Evolutionary conservation across 805 yeast genomes (phyloP).

Genomic region (Kodamaea hsintzibuensis): DNA sequence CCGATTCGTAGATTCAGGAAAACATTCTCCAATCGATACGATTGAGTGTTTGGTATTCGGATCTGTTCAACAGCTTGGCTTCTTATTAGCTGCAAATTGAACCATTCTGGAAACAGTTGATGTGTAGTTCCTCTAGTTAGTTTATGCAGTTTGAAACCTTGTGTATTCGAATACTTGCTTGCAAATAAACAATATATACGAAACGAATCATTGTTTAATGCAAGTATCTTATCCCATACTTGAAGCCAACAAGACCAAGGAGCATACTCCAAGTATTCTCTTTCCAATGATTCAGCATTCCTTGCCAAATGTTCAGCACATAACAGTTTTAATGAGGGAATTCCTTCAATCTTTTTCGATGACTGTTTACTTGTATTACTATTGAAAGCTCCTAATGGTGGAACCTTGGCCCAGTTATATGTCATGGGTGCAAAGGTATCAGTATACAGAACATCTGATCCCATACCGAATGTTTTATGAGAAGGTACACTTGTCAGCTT

Average conservation of each 20-base stretch:
- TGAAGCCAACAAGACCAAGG: constrained; percentile 30
- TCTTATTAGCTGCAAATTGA: constrained; percentile 8
- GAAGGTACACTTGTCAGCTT: constrained; percentile 1
- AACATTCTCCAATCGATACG: constrained; percentile 38
- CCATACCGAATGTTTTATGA: constrained; percentile 3
- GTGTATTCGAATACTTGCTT: constrained; percentile 15
- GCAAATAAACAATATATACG: constrained; percentile 31
- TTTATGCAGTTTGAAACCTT: constrained; percentile 27
- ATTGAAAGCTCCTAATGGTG: constrained; percentile 18
- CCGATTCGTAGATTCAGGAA: constrained; percentile 29
- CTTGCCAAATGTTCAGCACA: constrained; percentile 33
- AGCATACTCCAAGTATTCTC: constrained; percentile 21
- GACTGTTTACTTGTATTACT: constrained; percentile 14
- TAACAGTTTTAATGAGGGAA: constrained; percentile 17
- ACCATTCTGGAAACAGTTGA: background rate
- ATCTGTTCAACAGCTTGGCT: constrained; percentile 16
- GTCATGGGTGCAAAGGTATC: constrained; percentile 8
- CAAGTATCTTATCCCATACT: constrained; percentile 35
- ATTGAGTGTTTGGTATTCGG: constrained; percentile 15
- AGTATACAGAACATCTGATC: constrained; percentile 9
- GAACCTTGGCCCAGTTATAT: constrained; percentile 17
- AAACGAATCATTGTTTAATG: constrained; percentile 30
- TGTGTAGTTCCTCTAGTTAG: background rate
- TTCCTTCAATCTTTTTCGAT: constrained; percentile 3
- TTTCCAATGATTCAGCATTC: constrained; percentile 24